These are phyloP conservation scores for Elaeagnus macrophylla DNA, from an alignment of 306 rosid species.

Conservation along the genomic window DNA sequence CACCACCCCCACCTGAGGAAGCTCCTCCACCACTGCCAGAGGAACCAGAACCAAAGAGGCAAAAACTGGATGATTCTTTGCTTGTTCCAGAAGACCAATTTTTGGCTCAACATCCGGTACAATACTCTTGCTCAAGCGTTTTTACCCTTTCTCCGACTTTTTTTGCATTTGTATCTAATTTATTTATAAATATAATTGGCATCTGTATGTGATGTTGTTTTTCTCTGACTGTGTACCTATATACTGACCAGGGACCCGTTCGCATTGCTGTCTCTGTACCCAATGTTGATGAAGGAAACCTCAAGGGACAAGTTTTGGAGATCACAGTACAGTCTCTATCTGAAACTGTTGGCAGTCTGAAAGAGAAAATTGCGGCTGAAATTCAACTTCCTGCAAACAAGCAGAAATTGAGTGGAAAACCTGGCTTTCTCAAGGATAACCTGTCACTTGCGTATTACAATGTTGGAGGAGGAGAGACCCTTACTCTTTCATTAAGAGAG, in stretches of 20 bases:
- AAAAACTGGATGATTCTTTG: constrained; percentile 72
- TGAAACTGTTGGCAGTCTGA: constrained; percentile 79
- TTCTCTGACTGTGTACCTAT: constrained; percentile 8
- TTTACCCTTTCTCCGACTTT: neutral
- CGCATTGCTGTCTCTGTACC: constrained; percentile 68
- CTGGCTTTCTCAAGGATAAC: constrained; percentile 95
- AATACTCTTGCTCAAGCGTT: constrained; percentile 9
- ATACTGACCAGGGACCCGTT: constrained; percentile 55
- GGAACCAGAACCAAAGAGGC: constrained; percentile 92
- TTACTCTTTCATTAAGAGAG: constrained; percentile 74
- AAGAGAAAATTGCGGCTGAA: constrained; percentile 95
- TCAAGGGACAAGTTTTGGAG: constrained; percentile 74
- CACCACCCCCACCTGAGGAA: constrained; percentile 90
- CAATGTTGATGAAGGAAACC: constrained; percentile 88
- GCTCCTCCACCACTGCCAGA: constrained; percentile 97
- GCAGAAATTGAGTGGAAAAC: constrained; percentile 93
- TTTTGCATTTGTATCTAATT: neutral
- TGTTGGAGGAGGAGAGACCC: constrained; percentile 66
- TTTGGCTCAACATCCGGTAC: constrained; percentile 79
- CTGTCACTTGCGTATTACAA: constrained; percentile 87
- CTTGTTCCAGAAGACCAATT: constrained; percentile 87
- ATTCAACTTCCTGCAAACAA: constrained; percentile 95
- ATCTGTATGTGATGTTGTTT: neutral
- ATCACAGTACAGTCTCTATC: constrained; percentile 68
- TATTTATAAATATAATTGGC: too few species aligned